Conservation (phyloP, 306 rosid genomes). For the Ziziphus jujuba region DNA sequence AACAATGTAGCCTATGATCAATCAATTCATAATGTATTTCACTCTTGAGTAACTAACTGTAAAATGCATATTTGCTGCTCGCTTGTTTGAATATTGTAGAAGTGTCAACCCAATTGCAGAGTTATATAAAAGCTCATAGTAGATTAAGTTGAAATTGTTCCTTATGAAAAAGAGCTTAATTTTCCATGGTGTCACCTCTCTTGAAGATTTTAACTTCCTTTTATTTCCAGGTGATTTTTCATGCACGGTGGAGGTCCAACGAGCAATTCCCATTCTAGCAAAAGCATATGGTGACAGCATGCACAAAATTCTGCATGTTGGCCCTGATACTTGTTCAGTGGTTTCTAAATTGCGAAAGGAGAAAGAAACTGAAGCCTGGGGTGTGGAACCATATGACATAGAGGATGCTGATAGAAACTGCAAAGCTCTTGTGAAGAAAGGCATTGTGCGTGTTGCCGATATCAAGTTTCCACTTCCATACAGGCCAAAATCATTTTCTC, state of each 20-base stretch:
- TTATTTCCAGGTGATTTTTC: constrained; percentile 55
- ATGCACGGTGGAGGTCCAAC: constrained; percentile 63
- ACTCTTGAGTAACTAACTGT: too few species aligned
- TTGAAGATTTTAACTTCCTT: background rate
- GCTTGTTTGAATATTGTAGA: too few species aligned
- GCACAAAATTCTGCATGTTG: constrained; percentile 72
- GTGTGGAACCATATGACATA: constrained; percentile 67
- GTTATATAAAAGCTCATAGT: too few species aligned
- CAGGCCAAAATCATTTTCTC: constrained; percentile 63
- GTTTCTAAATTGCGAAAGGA: constrained; percentile 54
- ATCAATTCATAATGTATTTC: too few species aligned
- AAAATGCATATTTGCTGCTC: too few species aligned
- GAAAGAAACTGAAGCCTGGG: constrained; percentile 84
- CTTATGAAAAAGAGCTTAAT: too few species aligned
- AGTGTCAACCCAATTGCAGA: too few species aligned
- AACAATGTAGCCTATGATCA: too few species aligned
- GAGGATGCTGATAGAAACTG: constrained; percentile 66
- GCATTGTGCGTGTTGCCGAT: constrained; percentile 65
- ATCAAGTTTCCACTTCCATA: constrained; percentile 75
- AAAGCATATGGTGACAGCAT: constrained; percentile 61
- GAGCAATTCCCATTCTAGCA: constrained; percentile 52
- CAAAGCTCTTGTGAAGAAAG: constrained; percentile 56
- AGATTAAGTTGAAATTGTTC: too few species aligned
- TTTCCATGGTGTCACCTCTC: too few species aligned
- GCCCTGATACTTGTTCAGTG: constrained; percentile 62